These are phyloP conservation scores for Mortierella antarctica DNA, from an alignment of 192 early-diverging fungal genomes.

Conservation along the genomic window DNA sequence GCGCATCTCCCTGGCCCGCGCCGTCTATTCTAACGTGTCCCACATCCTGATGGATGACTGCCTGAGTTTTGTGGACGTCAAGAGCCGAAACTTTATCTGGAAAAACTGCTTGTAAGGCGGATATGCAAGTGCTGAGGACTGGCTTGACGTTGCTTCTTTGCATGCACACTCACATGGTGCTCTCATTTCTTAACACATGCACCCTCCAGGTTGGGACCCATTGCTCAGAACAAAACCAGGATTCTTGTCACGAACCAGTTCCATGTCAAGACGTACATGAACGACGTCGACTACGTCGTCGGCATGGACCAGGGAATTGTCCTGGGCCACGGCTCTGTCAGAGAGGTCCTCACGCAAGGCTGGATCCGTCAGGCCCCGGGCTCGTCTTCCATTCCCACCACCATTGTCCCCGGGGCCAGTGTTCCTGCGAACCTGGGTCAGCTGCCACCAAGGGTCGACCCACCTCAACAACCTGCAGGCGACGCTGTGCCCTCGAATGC, in stretches of 20 bases:
- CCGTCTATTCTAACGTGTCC: conserved; percentile 75
- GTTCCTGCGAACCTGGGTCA: conserved; percentile 46
- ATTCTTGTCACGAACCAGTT: conserved; percentile 48
- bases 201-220: conserved; percentile 22
- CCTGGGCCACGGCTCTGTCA: conserved; percentile 40
- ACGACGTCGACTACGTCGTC: conserved; percentile 49
- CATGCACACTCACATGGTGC: too few relatives aligned
- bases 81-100: conserved; percentile 47
- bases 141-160: neutral
- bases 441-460: conserved; percentile 10
- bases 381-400: conserved; percentile 36
- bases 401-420: conserved; percentile 40
- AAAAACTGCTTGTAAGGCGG: conserved; percentile 44
- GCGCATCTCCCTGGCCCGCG: conserved; percentile 84
- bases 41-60: conserved; percentile 86
- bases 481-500: neutral
- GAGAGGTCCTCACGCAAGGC: conserved; percentile 41
- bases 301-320: conserved; percentile 45
- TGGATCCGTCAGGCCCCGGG: conserved; percentile 53
- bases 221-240: conserved; percentile 34
- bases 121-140: neutral
- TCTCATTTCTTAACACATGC: neutral
- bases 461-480: conserved; percentile 1
- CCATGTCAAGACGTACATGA: conserved; percentile 48
- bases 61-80: conserved; percentile 89